Conservation (phyloP, 1,139 yeast species). For the Suhomyces ambrosiae region DNA sequence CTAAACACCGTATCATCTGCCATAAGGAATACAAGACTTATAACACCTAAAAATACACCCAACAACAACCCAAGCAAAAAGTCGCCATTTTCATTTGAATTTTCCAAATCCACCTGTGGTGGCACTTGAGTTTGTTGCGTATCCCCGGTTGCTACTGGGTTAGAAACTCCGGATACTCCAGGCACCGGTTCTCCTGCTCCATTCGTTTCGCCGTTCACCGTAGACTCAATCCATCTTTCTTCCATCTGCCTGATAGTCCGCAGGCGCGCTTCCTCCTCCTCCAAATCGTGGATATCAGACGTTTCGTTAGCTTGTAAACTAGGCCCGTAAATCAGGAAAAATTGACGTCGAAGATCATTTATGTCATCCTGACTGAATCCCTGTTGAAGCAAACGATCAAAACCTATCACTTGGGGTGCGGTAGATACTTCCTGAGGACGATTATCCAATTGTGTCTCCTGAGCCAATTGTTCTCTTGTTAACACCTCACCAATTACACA, state of each 20-base stretch:
- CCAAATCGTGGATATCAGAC: conserved; percentile 36
- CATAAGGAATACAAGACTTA: conserved; percentile 57
- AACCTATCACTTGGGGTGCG: conserved; percentile 76
- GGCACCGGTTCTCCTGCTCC: conserved; percentile 1
- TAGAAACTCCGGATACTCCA: conserved; percentile 1
- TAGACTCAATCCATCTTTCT: conserved; percentile 89
- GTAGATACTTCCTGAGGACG: conserved; percentile 53
- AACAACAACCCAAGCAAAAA: conserved; percentile 61
- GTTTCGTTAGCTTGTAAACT: conserved; percentile 8
- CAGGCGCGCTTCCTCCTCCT: conserved; percentile 42
- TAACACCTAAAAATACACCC: conserved; percentile 66
- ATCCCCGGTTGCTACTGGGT: conserved; percentile 10
- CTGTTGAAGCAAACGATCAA: conserved; percentile 78
- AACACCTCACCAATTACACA: conserved; percentile 79
- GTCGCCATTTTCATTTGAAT: conserved; percentile 52
- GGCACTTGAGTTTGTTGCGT: conserved; percentile 20
- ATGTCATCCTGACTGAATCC: conserved; percentile 84
- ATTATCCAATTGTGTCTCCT: conserved; percentile 65
- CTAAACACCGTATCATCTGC: conserved; percentile 60
- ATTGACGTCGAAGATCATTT: conserved; percentile 70
- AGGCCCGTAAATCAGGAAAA: conserved; percentile 63
- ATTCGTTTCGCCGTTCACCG: conserved; percentile 41
- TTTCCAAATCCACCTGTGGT: conserved; percentile 36
- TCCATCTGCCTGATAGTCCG: conserved; percentile 63
- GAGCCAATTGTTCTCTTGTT: conserved; percentile 56